Conservation (phyloP, 208 protist genomes). For the Leishmania braziliensis region DNA sequence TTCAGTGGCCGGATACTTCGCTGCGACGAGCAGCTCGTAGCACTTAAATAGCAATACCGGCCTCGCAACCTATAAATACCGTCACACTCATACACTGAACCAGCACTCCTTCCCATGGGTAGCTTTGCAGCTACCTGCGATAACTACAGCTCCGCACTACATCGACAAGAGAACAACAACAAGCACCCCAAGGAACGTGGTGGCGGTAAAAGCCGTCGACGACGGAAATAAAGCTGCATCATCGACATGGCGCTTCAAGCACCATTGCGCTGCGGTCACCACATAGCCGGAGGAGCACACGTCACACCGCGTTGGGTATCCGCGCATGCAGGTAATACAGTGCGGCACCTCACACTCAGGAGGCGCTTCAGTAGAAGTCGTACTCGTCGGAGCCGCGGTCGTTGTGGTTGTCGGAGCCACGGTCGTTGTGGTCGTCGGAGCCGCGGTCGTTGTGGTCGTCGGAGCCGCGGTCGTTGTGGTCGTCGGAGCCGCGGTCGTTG, state of each 20-base stretch:
- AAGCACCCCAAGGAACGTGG: neutral
- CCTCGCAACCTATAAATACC: neutral
- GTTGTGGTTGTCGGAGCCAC: neutral
- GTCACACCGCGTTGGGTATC: neutral
- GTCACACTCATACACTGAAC: neutral
- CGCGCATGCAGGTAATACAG: neutral
- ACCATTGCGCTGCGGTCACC: neutral
- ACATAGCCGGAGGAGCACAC: neutral
- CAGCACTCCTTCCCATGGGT: neutral
- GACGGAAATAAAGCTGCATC: neutral
- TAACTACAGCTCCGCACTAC: neutral
- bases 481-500: neutral
- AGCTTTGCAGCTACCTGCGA: neutral
- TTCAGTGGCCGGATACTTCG: neutral
- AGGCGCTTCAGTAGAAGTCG: neutral
- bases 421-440: neutral
- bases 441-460: neutral
- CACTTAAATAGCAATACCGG: neutral
- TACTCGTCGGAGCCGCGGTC: neutral
- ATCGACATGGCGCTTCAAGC: neutral
- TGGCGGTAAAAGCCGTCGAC: neutral
- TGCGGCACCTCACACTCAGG: constrained; percentile 4
- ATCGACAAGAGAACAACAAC: neutral
- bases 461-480: neutral
- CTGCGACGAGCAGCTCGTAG: neutral